Evolutionary conservation across 1,284 basidiomycete genomes (phyloP).

Genomic region (Pseudozyma tsukubaensis): DNA sequence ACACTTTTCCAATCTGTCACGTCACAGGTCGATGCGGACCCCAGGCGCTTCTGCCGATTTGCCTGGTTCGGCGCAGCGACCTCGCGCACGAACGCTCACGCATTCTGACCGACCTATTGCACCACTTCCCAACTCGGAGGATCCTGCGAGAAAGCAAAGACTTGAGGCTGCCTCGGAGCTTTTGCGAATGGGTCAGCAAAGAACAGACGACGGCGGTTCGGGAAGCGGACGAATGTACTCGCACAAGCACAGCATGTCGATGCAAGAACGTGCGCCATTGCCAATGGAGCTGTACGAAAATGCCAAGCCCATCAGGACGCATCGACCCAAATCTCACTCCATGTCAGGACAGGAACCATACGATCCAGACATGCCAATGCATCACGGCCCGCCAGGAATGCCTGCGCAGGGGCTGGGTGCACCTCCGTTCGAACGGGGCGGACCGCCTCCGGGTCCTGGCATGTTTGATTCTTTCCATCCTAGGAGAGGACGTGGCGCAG

Average conservation of each 20-base stretch:
- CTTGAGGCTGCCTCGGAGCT: constrained; percentile 49
- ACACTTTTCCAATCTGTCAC: constrained; percentile 32
- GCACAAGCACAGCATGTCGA: constrained; percentile 47
- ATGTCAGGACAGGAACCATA: constrained; percentile 44
- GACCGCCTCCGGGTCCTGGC: constrained; percentile 29
- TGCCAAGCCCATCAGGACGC: constrained; percentile 24
- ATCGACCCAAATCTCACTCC: constrained; percentile 45
- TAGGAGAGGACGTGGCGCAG: constrained; percentile 40
- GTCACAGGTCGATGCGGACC: constrained; percentile 40
- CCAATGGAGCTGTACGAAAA: constrained; percentile 41
- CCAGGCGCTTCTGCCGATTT: constrained; percentile 32
- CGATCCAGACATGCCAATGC: constrained; percentile 26
- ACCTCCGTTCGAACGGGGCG: constrained; percentile 35
- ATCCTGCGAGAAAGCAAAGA: constrained; percentile 39
- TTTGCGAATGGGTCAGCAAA: constrained; percentile 41
- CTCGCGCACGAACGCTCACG: constrained; percentile 51
- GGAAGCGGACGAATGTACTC: constrained; percentile 23
- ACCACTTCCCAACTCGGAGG: constrained; percentile 47
- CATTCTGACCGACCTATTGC: constrained; percentile 51
- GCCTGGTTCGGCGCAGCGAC: constrained; percentile 28
- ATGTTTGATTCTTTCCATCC: constrained; percentile 50
- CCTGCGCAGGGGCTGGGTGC: constrained; percentile 34
- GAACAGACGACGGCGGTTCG: constrained; percentile 10
- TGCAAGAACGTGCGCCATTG: constrained; percentile 45
- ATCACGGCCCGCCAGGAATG: constrained; percentile 44